These are phyloP conservation scores for Plasmodium yoelii DNA, from an alignment of 169 alveolate genomes.

Conservation along the genomic window DNA sequence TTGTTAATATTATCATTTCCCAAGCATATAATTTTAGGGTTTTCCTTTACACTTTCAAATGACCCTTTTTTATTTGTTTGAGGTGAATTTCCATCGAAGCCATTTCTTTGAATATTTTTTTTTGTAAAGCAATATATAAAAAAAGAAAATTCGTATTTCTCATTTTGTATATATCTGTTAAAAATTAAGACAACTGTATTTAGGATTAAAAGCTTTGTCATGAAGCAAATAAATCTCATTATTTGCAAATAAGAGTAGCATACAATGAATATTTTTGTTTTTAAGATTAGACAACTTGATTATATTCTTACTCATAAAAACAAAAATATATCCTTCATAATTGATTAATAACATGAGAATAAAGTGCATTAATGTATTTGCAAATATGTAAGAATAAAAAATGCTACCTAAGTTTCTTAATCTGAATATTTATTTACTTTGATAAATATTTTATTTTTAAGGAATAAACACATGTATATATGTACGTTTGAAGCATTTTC, in stretches of 20 bases:
- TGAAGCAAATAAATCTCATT: constrained; percentile 38
- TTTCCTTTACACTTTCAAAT: not conserved
- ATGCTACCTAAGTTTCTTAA: no score
- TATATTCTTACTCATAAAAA: no score
- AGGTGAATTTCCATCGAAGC: constrained; percentile 4
- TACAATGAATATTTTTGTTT: no score
- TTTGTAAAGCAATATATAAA: constrained; percentile 50
- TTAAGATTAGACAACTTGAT: no score
- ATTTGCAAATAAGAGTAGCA: constrained; percentile 9
- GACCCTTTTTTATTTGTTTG: not conserved
- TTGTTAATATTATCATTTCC: not conserved
- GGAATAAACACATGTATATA: no score
- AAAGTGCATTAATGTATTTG: no score
- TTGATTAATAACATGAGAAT: no score
- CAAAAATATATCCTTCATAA: no score
- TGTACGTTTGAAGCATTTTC: no score
- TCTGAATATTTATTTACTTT: no score
- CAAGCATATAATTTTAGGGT: not conserved
- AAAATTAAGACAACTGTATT: constrained; percentile 25
- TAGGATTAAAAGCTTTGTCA: constrained; percentile 45
- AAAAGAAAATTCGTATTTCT: constrained; percentile 19
- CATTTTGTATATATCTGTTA: constrained; percentile 41
- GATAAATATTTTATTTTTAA: no score
- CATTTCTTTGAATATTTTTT: constrained; percentile 9
- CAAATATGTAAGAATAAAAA: no score